Evolutionary conservation across 2,329 filamentous ascomycete species (phyloP), one percentile per base, ranked within the genome.

Genomic region (Dryadomyces quercus-mongolicae): DNA sequence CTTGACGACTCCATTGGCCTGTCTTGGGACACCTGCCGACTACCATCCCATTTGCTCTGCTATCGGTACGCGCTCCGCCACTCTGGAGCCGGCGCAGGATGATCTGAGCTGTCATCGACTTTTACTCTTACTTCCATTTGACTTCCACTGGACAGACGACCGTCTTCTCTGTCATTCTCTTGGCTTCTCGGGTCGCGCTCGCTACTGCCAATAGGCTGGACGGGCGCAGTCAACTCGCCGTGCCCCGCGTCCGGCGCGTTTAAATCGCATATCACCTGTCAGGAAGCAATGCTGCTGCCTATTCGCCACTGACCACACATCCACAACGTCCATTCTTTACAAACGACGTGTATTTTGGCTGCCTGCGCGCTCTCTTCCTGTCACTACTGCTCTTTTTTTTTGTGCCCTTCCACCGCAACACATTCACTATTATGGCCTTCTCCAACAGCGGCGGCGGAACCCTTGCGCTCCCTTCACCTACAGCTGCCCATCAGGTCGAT

Each of bases 381-480:
- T n/a, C 16, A 13, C 16, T 42, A 15, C 16, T 42, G 12, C 15
- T 10, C 15, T 10, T n/a, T 4, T 42, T 12, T 42, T 42, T 3
- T 42, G 3, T 42, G 38, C 38, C n/a, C n/a, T n/a, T n/a, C n/a
- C 38, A 15, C 16, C 16, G 12, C 38, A 16, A 5, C 36, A 40
- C 36, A 9, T 4, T 13, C 36, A 2, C 34, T 12, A n/a, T 42
- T 65, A 81, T 82, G 79, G 75, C 79, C 60, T 82, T 79, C 68
- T 76, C 76, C 51, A 79, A 76, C 64, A 70, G 71, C 62, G 73
- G 75, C 55, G 86, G 87, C 66, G 88, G 88, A 64, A 92, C 88
- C 56, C 76, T 95, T 63, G 89, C 93, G 64, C 76, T 95, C 62
- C 84, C 89, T 60, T 95, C 91, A 58, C 91, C 92, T 56, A 92